Percentiles rank a stretch among this genome's conserved stretches.
These are phyloP conservation scores for Neurospora terricola DNA, from an alignment of 495 filamentous ascomycete genomes.

Conservation along the genomic window DNA sequence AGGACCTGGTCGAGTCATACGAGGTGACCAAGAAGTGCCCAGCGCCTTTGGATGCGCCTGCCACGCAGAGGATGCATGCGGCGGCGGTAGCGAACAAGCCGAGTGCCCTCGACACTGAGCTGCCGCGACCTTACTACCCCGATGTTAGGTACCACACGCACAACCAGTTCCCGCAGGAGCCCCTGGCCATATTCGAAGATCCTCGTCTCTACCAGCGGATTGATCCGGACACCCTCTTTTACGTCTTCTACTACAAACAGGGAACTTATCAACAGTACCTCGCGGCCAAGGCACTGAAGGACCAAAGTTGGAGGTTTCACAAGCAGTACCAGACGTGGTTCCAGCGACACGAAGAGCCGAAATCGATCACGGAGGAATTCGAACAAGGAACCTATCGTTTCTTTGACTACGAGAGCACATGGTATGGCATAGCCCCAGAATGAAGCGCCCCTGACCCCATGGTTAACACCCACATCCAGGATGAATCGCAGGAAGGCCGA, in stretches of 20 bases:
- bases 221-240: conserved; percentile 95
- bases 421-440: conserved; percentile 45
- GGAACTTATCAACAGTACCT: conserved; percentile 92
- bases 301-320: conserved; percentile 97
- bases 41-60: conserved; percentile 44
- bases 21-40: conserved; percentile 68
- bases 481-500: conserved; percentile 98
- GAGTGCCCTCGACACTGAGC: conserved; percentile 67
- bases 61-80: conserved; percentile 61
- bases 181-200: conserved; percentile 81
- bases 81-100: conserved; percentile 62
- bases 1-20: conserved; percentile 83
- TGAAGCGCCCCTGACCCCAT: conserved; percentile 8
- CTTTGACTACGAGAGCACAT: conserved; percentile 99
- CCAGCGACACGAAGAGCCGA: conserved; percentile 94
- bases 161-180: conserved; percentile 84
- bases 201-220: conserved; percentile 77
- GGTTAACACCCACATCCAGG: conserved; percentile 40
- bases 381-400: conserved; percentile 98
- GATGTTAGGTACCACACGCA: conserved; percentile 69
- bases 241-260: conserved; percentile 97
- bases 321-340: conserved; percentile 99
- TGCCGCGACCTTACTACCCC: conserved; percentile 74
- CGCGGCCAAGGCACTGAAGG: conserved; percentile 90
- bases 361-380: conserved; percentile 95